Conservation (phyloP, 2,329 filamentous ascomycete genomes). For the Trichoderma sp. region DNA sequence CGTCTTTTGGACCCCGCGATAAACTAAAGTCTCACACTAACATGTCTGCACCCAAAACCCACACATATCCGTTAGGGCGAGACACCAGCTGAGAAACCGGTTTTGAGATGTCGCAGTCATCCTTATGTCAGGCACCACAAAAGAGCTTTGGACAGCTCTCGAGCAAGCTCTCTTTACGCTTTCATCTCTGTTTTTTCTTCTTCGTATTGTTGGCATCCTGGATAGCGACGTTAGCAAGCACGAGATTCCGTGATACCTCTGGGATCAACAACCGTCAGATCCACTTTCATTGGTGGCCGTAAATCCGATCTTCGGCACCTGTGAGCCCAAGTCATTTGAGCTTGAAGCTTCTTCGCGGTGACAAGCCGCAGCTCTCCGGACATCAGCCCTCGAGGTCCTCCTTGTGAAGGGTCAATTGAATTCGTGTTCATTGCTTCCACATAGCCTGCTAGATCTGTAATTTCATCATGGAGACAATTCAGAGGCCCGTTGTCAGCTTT, state of each 20-base stretch:
- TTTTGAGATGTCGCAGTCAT: constrained; percentile 13
- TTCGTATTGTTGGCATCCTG: background rate
- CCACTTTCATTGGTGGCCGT: constrained; percentile 7
- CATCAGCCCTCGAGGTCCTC: background rate
- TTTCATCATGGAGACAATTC: constrained; percentile 28
- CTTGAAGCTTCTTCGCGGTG: background rate
- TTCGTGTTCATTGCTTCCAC: background rate
- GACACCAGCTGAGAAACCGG: background rate
- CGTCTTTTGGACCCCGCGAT: constrained; percentile 6
- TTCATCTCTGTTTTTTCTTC: background rate
- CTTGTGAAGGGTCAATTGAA: background rate
- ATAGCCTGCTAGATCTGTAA: background rate
- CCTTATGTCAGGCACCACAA: constrained; percentile 18
- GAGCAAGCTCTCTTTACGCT: background rate
- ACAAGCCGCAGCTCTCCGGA: background rate
- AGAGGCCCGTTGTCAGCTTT: constrained; percentile 47
- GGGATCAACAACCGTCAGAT: background rate
- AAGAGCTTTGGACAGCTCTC: background rate
- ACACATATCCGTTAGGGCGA: background rate
- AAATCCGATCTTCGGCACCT: constrained; percentile 13
- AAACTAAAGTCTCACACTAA: background rate
- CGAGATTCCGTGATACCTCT: background rate
- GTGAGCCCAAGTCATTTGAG: background rate
- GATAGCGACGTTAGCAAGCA: background rate
- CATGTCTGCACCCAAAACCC: background rate